A percentile compares a stretch with the other conserved stretches of the same genome.
These are phyloP conservation scores for Psidium friedrichsthalianum DNA, from an alignment of 345 rosid genomes.

Conservation along the genomic window DNA sequence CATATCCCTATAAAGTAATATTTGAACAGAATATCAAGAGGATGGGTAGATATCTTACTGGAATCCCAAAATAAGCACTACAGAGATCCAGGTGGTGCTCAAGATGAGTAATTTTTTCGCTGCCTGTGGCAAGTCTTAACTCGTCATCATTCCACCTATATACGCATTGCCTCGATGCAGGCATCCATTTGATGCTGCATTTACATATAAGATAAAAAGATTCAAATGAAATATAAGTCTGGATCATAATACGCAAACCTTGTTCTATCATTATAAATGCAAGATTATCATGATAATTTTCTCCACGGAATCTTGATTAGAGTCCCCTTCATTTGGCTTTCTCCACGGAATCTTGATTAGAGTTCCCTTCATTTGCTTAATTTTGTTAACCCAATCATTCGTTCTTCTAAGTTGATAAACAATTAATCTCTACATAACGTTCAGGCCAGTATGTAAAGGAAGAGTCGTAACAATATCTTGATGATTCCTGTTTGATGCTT, in stretches of 20 bases:
- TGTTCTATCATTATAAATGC: background rate
- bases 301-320: background rate
- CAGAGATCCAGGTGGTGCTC: conserved; percentile 49
- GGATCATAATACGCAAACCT: background rate
- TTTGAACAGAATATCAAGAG: background rate
- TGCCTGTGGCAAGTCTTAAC: conserved; percentile 63
- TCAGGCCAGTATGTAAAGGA: background rate
- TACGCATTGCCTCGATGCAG: conserved; percentile 17
- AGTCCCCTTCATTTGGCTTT: background rate
- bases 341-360: background rate
- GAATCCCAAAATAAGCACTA: conserved; percentile 72
- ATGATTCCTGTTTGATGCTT: conserved; percentile 12
- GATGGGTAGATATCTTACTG: conserved; percentile 25
- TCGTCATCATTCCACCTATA: conserved; percentile 64
- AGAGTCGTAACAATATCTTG: conserved; percentile 18
- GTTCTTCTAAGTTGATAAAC: background rate
- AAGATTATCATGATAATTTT: background rate
- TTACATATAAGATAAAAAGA: background rate
- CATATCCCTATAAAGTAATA: too few relatives aligned
- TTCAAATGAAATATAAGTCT: background rate
- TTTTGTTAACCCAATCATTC: background rate
- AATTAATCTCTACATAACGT: background rate
- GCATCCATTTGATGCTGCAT: conserved; percentile 12
- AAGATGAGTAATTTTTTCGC: conserved; percentile 30
- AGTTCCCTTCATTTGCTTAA: background rate